Conservation (phyloP, 331 rosid species). For the Quercus tomentella region DNA sequence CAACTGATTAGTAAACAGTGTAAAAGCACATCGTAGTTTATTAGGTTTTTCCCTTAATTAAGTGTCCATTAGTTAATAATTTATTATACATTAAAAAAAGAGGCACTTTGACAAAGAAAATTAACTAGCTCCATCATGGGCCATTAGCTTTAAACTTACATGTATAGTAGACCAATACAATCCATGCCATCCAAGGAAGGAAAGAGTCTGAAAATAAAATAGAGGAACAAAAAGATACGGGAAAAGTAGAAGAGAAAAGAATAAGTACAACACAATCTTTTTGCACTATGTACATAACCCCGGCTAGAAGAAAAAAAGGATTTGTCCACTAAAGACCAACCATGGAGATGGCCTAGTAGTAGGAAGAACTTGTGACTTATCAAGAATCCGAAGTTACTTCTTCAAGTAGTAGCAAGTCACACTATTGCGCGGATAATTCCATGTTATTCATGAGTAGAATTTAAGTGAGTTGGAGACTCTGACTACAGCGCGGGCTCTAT, state of each 20-base stretch:
- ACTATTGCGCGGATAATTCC: too few species aligned
- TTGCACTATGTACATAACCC: background rate
- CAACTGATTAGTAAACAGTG: background rate
- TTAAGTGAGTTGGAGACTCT: fast-evolving
- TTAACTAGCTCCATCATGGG: background rate
- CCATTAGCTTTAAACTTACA: background rate
- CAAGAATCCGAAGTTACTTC: too few species aligned
- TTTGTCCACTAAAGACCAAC: constrained; percentile 4
- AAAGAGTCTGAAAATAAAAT: background rate
- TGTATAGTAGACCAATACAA: background rate
- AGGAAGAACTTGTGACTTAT: too few species aligned
- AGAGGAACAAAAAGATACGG: background rate
- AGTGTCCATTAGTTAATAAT: background rate
- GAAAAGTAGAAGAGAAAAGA: background rate
- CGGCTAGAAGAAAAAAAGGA: background rate
- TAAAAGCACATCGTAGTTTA: background rate
- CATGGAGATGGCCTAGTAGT: too few species aligned
- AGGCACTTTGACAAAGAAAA: background rate
- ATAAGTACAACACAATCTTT: background rate
- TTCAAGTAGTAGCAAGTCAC: too few species aligned
- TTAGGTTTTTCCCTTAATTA: background rate
- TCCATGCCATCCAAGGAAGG: background rate
- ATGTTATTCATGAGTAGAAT: too few species aligned
- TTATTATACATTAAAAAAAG: background rate
- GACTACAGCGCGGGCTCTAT: too few species aligned